A percentile compares a stretch with the other conserved stretches of the same genome.
These are phyloP conservation scores for Malus fusca DNA, from an alignment of 306 rosid genomes.

Conservation along the genomic window DNA sequence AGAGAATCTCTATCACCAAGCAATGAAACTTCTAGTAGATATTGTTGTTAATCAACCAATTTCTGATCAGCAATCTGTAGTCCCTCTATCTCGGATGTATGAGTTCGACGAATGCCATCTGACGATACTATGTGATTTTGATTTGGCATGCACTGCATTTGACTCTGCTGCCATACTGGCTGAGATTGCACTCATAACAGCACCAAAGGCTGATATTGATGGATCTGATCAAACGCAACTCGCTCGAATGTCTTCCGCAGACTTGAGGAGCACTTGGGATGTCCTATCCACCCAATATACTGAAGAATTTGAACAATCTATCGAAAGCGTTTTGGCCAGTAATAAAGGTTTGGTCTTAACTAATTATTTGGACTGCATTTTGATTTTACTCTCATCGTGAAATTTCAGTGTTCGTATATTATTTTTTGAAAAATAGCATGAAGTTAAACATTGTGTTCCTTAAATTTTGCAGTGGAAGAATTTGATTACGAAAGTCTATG, in stretches of 20 bases:
- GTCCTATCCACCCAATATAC: constrained; percentile 5
- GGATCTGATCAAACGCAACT: constrained; percentile 5
- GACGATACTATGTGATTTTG: constrained; percentile 23
- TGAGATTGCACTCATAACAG: constrained; percentile 6
- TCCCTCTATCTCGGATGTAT: constrained; percentile 10
- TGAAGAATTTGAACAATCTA: constrained; percentile 6
- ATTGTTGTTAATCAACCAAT: constrained; percentile 4
- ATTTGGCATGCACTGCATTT: constrained; percentile 21
- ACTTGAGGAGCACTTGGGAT: constrained; percentile 4
- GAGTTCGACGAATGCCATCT: constrained; percentile 1
- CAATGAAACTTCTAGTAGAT: constrained; percentile 16
- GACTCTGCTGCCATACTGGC: constrained; percentile 17
- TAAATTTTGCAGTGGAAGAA: background rate
- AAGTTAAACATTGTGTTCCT: background rate
- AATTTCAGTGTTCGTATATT: no score
- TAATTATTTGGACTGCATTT: background rate
- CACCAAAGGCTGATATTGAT: background rate
- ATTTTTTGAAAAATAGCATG: background rate
- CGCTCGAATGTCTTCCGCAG: constrained; percentile 4
- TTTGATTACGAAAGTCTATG: constrained; percentile 1
- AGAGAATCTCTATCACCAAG: constrained; percentile 18
- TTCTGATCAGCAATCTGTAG: constrained; percentile 9
- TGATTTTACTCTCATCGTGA: background rate
- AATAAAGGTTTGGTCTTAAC: constrained; percentile 2
- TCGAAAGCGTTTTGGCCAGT: background rate